Evolutionary conservation across 345 rosid genomes (phyloP).

Genomic region (Eucalyptus leucophloia): DNA sequence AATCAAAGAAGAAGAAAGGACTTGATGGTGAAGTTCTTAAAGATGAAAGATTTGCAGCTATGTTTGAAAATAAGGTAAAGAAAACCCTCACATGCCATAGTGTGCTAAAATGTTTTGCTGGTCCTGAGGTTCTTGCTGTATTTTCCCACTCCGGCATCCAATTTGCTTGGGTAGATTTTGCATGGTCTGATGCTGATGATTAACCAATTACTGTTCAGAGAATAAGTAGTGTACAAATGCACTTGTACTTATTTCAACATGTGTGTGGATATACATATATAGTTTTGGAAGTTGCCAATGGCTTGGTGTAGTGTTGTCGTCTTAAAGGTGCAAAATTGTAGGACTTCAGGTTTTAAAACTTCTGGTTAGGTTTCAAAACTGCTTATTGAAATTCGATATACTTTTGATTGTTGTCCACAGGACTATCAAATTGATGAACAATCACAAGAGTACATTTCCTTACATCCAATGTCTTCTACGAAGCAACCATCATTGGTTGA

Average conservation of each 20-base stretch:
- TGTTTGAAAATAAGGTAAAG: slow-evolving; percentile 60
- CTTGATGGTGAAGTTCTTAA: slow-evolving; percentile 29
- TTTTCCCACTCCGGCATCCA: background rate
- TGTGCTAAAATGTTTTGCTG: background rate
- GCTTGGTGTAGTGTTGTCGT: background rate
- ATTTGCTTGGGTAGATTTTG: background rate
- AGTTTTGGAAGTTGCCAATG: background rate
- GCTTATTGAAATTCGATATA: background rate
- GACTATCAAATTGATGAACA: slow-evolving; percentile 68
- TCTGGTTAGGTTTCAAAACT: background rate
- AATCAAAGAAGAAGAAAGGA: slow-evolving; percentile 63
- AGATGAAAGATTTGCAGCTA: slow-evolving; percentile 41
- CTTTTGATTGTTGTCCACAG: slow-evolving; percentile 19
- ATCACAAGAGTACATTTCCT: slow-evolving; percentile 51
- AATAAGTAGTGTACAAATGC: background rate
- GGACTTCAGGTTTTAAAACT: background rate
- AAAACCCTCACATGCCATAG: background rate
- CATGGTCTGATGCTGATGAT: background rate
- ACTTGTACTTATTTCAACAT: background rate
- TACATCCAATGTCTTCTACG: slow-evolving; percentile 66
- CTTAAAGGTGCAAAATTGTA: background rate
- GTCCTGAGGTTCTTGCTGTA: background rate
- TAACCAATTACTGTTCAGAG: background rate
- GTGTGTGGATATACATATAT: background rate
- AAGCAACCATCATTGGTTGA: slow-evolving; percentile 54